Percentiles rank a stretch among this genome's conserved stretches.
Conservation (phyloP, 2,329 filamentous ascomycete species). For the Alternaria triticimaculans region DNA sequence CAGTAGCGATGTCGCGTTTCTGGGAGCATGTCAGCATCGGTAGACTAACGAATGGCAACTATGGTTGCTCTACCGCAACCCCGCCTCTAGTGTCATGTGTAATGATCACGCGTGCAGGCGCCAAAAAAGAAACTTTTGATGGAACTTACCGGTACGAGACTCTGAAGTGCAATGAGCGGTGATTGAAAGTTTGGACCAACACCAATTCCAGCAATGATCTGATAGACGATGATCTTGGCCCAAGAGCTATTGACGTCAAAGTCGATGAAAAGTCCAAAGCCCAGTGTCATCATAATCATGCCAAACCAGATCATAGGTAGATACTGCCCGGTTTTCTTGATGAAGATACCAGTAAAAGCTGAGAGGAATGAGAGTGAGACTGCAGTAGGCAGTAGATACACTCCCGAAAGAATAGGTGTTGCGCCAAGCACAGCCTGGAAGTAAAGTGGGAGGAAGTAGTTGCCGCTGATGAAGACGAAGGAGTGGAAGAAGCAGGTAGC, state of each 20-base stretch:
- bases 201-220: constrained; percentile 49
- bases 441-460: constrained; percentile 85
- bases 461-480: constrained; percentile 76
- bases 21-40: constrained; percentile 24
- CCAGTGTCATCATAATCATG: constrained; percentile 46
- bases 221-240: constrained; percentile 50
- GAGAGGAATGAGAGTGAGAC: constrained; percentile 71
- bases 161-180: constrained; percentile 72
- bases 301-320: constrained; percentile 49
- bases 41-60: constrained; percentile 1
- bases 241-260: constrained; percentile 41
- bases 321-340: constrained; percentile 56
- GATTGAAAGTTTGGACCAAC: constrained; percentile 73
- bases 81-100: constrained; percentile 3
- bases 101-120: not conserved
- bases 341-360: constrained; percentile 60
- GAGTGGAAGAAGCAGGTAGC: constrained; percentile 74
- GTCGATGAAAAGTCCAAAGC: constrained; percentile 49
- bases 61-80: not conserved
- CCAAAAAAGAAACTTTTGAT: not conserved
- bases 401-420: constrained; percentile 72
- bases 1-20: constrained; percentile 69
- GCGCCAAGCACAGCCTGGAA: constrained; percentile 78
- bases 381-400: constrained; percentile 75
- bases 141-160: constrained; percentile 58